These are phyloP conservation scores for Endocarpon pusillum DNA, from an alignment of 495 filamentous ascomycete genomes.

Conservation along the genomic window DNA sequence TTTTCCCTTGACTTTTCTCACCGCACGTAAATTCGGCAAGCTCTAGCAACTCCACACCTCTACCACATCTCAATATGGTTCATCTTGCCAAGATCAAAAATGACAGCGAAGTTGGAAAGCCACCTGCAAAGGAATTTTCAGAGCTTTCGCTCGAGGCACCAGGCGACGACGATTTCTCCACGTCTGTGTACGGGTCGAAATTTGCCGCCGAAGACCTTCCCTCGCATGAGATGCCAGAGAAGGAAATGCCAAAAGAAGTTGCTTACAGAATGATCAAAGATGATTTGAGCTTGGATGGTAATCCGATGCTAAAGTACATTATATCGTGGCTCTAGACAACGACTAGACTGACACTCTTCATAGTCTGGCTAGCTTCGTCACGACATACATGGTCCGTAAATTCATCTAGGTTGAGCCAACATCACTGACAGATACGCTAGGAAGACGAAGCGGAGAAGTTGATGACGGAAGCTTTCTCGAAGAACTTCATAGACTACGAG, in stretches of 20 bases:
- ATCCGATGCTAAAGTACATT: slow-evolving; percentile 72
- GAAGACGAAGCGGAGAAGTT: slow-evolving; percentile 84
- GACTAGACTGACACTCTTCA: slow-evolving; percentile 1
- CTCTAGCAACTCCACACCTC: no score
- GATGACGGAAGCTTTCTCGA: slow-evolving; percentile 74
- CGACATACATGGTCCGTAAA: slow-evolving; percentile 64
- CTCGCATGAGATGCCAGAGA: slow-evolving; percentile 73
- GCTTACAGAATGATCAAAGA: slow-evolving; percentile 94
- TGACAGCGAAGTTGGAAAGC: slow-evolving; percentile 25
- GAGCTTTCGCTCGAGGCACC: slow-evolving; percentile 23
- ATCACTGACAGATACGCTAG: slow-evolving; percentile 17
- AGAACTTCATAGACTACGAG: slow-evolving; percentile 92
- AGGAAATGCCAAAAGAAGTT: slow-evolving; percentile 75
- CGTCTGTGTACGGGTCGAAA: slow-evolving; percentile 68
- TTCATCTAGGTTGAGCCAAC: no score
- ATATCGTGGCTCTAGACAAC: slow-evolving; percentile 12
- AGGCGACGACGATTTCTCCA: slow-evolving; percentile 42
- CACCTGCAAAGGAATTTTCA: slow-evolving; percentile 24
- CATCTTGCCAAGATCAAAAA: slow-evolving; percentile 41
- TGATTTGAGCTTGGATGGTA: slow-evolving; percentile 77
- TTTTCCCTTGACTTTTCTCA: no score
- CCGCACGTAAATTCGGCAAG: no score
- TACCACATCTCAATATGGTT: slow-evolving; percentile 42
- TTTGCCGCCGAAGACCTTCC: slow-evolving; percentile 68
- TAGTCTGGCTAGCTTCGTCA: slow-evolving; percentile 65